Percentiles rank a stretch among this genome's conserved stretches.
These are phyloP conservation scores for Prosopis cineraria DNA, from an alignment of 306 rosid genomes.

Conservation along the genomic window DNA sequence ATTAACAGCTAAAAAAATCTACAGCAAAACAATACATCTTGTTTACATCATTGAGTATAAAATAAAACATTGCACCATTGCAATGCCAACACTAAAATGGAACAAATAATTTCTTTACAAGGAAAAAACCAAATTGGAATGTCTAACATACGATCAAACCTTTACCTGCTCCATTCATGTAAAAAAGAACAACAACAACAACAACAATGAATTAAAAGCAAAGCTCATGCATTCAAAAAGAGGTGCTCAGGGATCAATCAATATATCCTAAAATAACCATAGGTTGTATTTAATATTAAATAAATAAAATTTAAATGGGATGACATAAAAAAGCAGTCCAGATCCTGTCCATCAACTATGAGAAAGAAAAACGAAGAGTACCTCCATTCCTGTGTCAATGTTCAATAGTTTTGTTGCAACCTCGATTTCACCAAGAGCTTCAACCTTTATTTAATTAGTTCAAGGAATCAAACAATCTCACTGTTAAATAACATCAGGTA, in stretches of 20 bases:
- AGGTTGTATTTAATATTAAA: conserved; percentile 11
- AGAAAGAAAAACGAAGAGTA: conserved; percentile 37
- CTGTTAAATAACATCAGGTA: conserved; percentile 22
- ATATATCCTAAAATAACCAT: conserved; percentile 11
- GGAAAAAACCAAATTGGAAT: conserved; percentile 11
- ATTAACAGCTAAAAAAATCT: neutral
- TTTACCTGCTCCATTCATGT: conserved; percentile 1
- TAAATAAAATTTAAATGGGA: conserved; percentile 2
- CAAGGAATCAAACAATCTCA: conserved; percentile 32
- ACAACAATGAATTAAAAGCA: neutral
- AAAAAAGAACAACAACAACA: neutral
- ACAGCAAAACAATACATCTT: conserved; percentile 13
- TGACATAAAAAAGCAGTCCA: neutral
- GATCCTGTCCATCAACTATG: conserved; percentile 15
- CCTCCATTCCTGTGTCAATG: conserved; percentile 64
- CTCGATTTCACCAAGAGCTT: conserved; percentile 92
- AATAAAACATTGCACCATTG: neutral
- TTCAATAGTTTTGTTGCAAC: conserved; percentile 85
- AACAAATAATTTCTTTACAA: conserved; percentile 1
- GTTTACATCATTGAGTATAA: conserved; percentile 14
- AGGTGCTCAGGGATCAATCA: neutral
- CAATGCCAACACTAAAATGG: conserved; percentile 7
- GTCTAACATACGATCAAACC: conserved; percentile 6
- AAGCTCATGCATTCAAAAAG: conserved; percentile 9
- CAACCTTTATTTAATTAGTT: conserved; percentile 68